phyloP scores from a whole-genome alignment of 352 stramenopile species.

The Pythium apleroticum region DNA sequence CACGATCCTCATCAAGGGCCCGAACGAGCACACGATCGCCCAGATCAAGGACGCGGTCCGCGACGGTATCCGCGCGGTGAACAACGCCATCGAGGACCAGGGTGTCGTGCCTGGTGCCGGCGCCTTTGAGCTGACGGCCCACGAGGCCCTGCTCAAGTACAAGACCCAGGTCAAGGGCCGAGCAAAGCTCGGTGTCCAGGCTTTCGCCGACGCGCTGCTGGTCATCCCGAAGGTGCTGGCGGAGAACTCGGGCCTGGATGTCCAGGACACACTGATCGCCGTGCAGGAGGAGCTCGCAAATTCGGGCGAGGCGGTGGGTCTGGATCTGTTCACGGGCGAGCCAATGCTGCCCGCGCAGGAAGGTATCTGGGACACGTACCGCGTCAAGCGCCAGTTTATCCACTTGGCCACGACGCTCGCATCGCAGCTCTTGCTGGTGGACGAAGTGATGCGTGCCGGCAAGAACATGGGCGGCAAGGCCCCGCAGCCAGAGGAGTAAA shows the following conservation, averaged over 20 bases:
- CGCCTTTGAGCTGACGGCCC: slow-evolving; percentile 95
- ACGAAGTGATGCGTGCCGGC: slow-evolving; percentile 99
- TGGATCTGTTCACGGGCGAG: slow-evolving; percentile 96
- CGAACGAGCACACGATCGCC: slow-evolving; percentile 97
- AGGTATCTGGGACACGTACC: slow-evolving; percentile 98
- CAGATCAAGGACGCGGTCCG: slow-evolving; percentile 99
- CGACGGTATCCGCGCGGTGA: slow-evolving; percentile 97
- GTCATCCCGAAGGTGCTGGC: slow-evolving; percentile 98
- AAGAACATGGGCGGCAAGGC: slow-evolving; percentile 94
- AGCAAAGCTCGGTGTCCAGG: slow-evolving; percentile 97
- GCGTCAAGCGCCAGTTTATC: slow-evolving; percentile 98
- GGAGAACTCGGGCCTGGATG: slow-evolving; percentile 83
- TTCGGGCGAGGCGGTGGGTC: slow-evolving; percentile 89
- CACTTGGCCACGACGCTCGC: slow-evolving; percentile 97
- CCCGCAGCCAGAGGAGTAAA: slow-evolving; percentile 68
- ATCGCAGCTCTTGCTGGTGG: slow-evolving; percentile 98
- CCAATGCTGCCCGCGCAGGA: slow-evolving; percentile 95
- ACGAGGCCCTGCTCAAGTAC: slow-evolving; percentile 88
- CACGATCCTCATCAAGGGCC: slow-evolving; percentile 98
- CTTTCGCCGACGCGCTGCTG: slow-evolving; percentile 96
- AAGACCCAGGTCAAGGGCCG: slow-evolving; percentile 91
- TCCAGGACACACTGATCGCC: slow-evolving; percentile 96
- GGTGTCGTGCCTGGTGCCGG: slow-evolving; percentile 95
- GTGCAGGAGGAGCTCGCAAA: slow-evolving; percentile 95
- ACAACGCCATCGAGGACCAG: slow-evolving; percentile 98